A percentile compares a stretch with the other conserved stretches of the same genome.
These are phyloP conservation scores for Populus hybrid DNA, from an alignment of 441 rosid species.

Conservation along the genomic window DNA sequence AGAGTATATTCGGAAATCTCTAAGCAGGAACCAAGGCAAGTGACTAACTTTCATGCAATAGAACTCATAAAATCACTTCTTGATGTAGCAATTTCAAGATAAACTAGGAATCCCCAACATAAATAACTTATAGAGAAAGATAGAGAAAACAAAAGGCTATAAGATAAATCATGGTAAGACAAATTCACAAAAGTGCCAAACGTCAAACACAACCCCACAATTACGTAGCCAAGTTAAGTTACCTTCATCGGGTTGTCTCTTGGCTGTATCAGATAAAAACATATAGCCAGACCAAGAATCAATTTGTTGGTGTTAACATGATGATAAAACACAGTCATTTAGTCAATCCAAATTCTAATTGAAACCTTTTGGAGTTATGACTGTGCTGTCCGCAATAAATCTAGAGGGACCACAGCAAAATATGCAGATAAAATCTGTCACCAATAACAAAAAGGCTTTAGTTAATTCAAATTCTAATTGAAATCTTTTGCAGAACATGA, in stretches of 20 bases:
- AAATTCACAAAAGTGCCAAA: background rate
- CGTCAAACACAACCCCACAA: background rate
- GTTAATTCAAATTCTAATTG: background rate
- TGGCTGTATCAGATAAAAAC: background rate
- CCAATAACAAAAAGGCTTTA: background rate
- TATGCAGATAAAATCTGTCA: background rate
- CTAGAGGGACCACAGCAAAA: background rate
- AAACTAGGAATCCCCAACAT: background rate
- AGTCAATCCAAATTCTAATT: background rate
- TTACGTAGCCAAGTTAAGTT: background rate
- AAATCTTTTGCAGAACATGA: constrained; percentile 1
- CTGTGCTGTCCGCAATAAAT: background rate
- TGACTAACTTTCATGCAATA: background rate
- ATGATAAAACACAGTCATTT: background rate
- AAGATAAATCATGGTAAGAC: too few relatives aligned
- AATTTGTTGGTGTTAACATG: background rate
- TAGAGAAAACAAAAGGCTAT: too few relatives aligned
- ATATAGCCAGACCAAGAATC: background rate
- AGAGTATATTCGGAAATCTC: background rate
- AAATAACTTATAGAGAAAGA: background rate
- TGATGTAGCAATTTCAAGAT: background rate
- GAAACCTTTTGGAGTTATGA: background rate
- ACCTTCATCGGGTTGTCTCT: too few relatives aligned
- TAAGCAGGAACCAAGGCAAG: too few relatives aligned
- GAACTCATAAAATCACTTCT: background rate